Percentiles rank a stretch among this genome's conserved stretches.
phyloP scores from a whole-genome alignment of 495 filamentous ascomycete species.

The Aspergillus avenaceus region DNA sequence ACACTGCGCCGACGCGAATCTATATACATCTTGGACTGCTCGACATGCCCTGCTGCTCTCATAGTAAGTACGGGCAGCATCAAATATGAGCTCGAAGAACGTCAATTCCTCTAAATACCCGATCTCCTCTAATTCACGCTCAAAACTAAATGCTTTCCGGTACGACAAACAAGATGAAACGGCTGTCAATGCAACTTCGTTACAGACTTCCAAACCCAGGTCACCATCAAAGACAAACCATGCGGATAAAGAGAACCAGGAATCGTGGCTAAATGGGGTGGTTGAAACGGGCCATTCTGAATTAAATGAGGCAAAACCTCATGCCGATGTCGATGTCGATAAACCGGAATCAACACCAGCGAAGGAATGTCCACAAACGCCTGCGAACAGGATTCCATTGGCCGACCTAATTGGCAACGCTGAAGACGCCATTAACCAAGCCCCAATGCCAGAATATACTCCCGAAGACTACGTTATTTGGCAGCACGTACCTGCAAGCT shows the following conservation, averaged over 20 bases:
- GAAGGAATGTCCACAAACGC: constrained; percentile 64
- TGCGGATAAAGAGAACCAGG: constrained; percentile 37
- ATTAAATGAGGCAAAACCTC: constrained; percentile 19
- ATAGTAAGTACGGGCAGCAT: constrained; percentile 2
- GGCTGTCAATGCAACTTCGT: constrained; percentile 27
- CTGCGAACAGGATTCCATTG: constrained; percentile 67
- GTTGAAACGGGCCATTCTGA: constrained; percentile 27
- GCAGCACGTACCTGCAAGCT: constrained; percentile 53
- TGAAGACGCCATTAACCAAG: constrained; percentile 50
- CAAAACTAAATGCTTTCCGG: constrained; percentile 57
- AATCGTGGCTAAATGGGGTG: constrained; percentile 39
- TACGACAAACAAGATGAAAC: constrained; percentile 30
- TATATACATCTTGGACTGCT: constrained; percentile 1
- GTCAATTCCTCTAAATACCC: constrained; percentile 22
- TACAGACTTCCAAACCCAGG: constrained; percentile 25
- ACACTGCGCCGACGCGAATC: neutral
- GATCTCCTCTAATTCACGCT: constrained; percentile 51
- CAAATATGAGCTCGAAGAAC: constrained; percentile 22
- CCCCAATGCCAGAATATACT: constrained; percentile 43
- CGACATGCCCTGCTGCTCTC: constrained; percentile 13
- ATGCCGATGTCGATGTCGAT: constrained; percentile 21
- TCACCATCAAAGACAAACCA: constrained; percentile 18
- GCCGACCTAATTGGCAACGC: constrained; percentile 74
- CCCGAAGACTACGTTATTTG: constrained; percentile 73
- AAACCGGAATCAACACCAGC: constrained; percentile 28